Percentiles rank a stretch among this genome's conserved stretches.
Evolutionary conservation across 805 yeast species (phyloP).

Genomic region (Metschnikowia corniflorae): DNA sequence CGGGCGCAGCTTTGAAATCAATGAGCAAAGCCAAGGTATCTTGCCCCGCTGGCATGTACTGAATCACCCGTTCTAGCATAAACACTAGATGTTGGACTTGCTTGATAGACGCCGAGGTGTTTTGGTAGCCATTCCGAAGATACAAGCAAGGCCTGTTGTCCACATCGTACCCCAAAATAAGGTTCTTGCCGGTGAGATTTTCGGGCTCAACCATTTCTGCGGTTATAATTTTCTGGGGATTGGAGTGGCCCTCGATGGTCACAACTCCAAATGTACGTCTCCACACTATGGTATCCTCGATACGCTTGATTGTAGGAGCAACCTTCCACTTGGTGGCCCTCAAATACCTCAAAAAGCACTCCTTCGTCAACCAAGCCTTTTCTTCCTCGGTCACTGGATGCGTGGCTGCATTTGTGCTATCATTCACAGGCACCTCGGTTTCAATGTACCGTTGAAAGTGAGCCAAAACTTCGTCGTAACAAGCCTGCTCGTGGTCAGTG

Average conservation of each 20-base stretch:
- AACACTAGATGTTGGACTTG: conserved; percentile 57
- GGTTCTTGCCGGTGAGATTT: conserved; percentile 51
- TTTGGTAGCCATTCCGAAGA: conserved; percentile 52
- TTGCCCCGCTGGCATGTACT: conserved; percentile 56
- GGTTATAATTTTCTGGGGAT: conserved; percentile 29
- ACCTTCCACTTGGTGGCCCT: conserved; percentile 51
- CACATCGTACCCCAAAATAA: conserved; percentile 52
- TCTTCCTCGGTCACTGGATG: conserved; percentile 33
- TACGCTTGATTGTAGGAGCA: conserved; percentile 40
- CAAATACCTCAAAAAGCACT: conserved; percentile 49
- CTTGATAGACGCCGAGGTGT: conserved; percentile 47
- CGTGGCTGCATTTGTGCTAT: conserved; percentile 20
- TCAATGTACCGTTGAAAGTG: conserved; percentile 28
- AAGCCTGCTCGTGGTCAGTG: conserved; percentile 27
- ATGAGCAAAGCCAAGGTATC: conserved; percentile 52
- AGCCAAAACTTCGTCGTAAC: conserved; percentile 27
- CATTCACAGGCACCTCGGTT: conserved; percentile 30
- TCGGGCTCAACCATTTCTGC: conserved; percentile 45
- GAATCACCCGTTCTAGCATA: conserved; percentile 53
- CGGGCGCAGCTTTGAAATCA: conserved; percentile 50
- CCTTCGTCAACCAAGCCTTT: conserved; percentile 47
- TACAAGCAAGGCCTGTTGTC: conserved; percentile 52
- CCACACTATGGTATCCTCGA: conserved; percentile 50
- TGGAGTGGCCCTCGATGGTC: conserved; percentile 25
- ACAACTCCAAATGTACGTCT: conserved; percentile 51